Percentiles rank a stretch among this genome's conserved stretches.
Conservation (phyloP, 495 filamentous ascomycete genomes). For the Cudoniella acicularis region DNA sequence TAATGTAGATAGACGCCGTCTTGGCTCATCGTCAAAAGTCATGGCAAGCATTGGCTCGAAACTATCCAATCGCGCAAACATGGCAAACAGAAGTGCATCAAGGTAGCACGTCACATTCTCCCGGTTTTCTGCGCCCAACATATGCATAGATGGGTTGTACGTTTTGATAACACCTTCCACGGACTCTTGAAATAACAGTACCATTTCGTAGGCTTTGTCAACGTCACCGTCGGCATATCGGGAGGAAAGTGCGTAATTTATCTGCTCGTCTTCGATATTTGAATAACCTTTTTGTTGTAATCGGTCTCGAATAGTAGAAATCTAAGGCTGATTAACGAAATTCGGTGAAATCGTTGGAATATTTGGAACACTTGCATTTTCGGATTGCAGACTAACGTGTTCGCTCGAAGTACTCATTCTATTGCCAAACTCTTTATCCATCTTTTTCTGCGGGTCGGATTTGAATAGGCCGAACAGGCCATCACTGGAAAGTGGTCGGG, state of each 20-base stretch:
- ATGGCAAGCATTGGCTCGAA: conserved; percentile 89
- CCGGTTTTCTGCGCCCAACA: conserved; percentile 86
- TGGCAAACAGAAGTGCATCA: conserved; percentile 89
- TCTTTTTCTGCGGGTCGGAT: conserved; percentile 45
- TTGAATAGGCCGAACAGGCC: conserved; percentile 46
- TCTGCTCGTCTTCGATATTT: conserved; percentile 55
- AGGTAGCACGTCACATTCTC: conserved; percentile 86
- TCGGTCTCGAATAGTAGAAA: conserved; percentile 50
- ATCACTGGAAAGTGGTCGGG: conserved; percentile 27
- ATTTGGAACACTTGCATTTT: too few species aligned
- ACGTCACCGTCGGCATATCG: conserved; percentile 63
- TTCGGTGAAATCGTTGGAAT: too few species aligned
- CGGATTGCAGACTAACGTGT: too few species aligned
- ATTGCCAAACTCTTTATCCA: conserved; percentile 50
- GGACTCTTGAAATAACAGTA: conserved; percentile 72
- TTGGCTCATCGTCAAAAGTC: conserved; percentile 62
- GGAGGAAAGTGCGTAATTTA: conserved; percentile 65
- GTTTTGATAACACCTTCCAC: conserved; percentile 74
- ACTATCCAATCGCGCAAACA: conserved; percentile 86
- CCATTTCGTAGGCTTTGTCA: conserved; percentile 70
- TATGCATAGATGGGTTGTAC: conserved; percentile 63
- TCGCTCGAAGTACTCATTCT: conserved; percentile 49
- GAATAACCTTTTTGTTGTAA: conserved; percentile 51
- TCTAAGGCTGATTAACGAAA: conserved; percentile 33
- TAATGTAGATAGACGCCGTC: conserved; percentile 66